phyloP scores from a whole-genome alignment of 495 filamentous ascomycete genomes.

The Aspergillus conjunctus region DNA sequence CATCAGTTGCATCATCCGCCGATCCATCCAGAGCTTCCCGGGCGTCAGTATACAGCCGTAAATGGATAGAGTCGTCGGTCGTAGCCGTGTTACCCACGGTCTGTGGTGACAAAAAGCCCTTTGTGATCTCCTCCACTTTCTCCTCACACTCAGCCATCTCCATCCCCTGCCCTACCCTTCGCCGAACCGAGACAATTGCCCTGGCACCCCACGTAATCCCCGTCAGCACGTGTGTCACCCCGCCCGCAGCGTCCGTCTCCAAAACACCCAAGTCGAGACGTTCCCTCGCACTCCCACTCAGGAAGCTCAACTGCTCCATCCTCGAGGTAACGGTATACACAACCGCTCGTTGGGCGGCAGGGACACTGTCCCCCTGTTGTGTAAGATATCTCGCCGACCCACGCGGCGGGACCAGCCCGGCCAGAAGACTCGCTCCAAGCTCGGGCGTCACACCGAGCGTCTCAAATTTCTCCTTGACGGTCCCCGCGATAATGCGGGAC shows the following conservation, averaged over 20 bases:
- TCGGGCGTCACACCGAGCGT: not conserved
- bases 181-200: not conserved
- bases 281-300: slow-evolving; percentile 1
- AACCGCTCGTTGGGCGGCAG: not conserved
- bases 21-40: slow-evolving; percentile 5
- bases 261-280: slow-evolving; percentile 3
- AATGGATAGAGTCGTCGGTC: not conserved
- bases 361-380: slow-evolving; percentile 7
- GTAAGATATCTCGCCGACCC: slow-evolving; percentile 7
- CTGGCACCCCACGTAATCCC: slow-evolving; percentile 13
- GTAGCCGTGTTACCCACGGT: not conserved
- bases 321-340: not conserved
- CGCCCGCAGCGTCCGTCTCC: not conserved
- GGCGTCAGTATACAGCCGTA: slow-evolving; percentile 9
- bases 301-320: slow-evolving; percentile 14
- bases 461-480: slow-evolving; percentile 3
- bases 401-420: not conserved
- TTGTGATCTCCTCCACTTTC: not conserved
- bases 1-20: slow-evolving; percentile 3
- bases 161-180: not conserved
- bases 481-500: not conserved
- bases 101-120: not conserved
- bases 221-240: slow-evolving; percentile 12
- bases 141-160: not conserved
- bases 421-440: slow-evolving; percentile 11